These are phyloP conservation scores for Aaosphaeria arxii DNA, from an alignment of 2,329 filamentous ascomycete species.

Conservation along the genomic window DNA sequence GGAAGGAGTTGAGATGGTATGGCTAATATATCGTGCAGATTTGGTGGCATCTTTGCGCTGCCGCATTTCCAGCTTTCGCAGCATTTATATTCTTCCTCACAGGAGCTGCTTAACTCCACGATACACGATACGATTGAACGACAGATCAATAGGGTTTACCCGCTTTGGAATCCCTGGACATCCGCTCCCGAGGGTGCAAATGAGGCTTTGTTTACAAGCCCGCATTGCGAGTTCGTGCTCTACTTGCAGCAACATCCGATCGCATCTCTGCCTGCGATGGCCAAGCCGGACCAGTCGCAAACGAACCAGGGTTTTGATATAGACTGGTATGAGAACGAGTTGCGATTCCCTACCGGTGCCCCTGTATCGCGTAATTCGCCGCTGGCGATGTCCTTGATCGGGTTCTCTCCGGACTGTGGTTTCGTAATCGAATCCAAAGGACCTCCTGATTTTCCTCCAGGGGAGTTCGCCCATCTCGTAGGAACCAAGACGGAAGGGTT, in stretches of 20 bases:
- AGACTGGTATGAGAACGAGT: conserved; percentile 56
- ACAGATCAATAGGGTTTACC: conserved; percentile 59
- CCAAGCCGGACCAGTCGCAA: conserved; percentile 15
- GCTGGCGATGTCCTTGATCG: conserved; percentile 57
- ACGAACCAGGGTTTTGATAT: conserved; percentile 34
- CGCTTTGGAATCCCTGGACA: conserved; percentile 67
- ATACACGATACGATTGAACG: conserved; percentile 65
- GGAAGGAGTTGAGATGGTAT: background rate
- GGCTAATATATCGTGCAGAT: conserved; percentile 21
- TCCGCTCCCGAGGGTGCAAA: conserved; percentile 59
- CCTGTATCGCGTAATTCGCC: conserved; percentile 50
- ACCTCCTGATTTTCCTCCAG: conserved; percentile 52
- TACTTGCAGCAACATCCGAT: conserved; percentile 73
- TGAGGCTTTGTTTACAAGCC: conserved; percentile 59
- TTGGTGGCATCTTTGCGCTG: conserved; percentile 84
- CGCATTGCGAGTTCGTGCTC: conserved; percentile 85
- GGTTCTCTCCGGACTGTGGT: conserved; percentile 67
- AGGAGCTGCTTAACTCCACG: conserved; percentile 67
- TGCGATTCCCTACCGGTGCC: conserved; percentile 58
- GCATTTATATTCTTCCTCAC: conserved; percentile 46
- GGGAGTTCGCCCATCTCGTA: conserved; percentile 50
- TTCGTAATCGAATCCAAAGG: conserved; percentile 62
- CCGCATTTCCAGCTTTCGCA: conserved; percentile 72
- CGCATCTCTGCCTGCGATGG: conserved; percentile 4
- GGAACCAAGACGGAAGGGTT: conserved; percentile 59